Conservation (phyloP, 768 basidiomycete genomes). For the Lenzites betulinus region DNA sequence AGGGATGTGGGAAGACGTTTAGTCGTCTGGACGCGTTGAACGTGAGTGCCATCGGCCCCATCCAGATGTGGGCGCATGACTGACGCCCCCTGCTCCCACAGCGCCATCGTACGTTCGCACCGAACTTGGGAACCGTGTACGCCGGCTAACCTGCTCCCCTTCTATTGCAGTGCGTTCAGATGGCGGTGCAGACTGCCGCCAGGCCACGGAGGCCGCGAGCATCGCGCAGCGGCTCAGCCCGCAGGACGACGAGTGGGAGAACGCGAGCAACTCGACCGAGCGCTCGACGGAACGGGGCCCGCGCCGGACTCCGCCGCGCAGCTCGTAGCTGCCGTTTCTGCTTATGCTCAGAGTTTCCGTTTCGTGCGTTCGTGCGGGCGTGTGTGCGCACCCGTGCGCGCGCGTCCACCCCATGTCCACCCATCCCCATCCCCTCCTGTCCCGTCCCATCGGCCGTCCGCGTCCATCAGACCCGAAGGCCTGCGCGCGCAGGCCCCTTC, state of each 20-base stretch:
- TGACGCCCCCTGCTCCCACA: constrained; percentile 36
- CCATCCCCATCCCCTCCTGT: background rate
- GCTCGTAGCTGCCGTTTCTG: background rate
- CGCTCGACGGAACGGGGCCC: constrained; percentile 19
- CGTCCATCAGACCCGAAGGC: background rate
- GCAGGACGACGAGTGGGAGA: constrained; percentile 32
- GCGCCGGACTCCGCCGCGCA: constrained; percentile 19
- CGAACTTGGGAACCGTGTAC: constrained; percentile 13
- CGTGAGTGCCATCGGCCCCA: constrained; percentile 54
- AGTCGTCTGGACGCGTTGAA: constrained; percentile 93
- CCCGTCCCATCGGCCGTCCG: background rate
- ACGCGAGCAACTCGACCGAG: constrained; percentile 27
- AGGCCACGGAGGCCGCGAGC: constrained; percentile 31
- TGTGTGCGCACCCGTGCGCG: background rate
- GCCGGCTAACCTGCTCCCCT: constrained; percentile 24
- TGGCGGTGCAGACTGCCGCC: constrained; percentile 77
- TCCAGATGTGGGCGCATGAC: constrained; percentile 30
- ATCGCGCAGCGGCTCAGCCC: constrained; percentile 31
- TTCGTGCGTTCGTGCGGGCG: background rate
- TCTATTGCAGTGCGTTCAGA: constrained; percentile 71
- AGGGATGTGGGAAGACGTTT: constrained; percentile 93
- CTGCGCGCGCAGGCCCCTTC: background rate
- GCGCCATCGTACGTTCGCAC: constrained; percentile 69
- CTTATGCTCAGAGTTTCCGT: background rate
- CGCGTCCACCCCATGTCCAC: background rate